phyloP scores from a whole-genome alignment of 1,284 basidiomycete species.

The Boletus calvinii region DNA sequence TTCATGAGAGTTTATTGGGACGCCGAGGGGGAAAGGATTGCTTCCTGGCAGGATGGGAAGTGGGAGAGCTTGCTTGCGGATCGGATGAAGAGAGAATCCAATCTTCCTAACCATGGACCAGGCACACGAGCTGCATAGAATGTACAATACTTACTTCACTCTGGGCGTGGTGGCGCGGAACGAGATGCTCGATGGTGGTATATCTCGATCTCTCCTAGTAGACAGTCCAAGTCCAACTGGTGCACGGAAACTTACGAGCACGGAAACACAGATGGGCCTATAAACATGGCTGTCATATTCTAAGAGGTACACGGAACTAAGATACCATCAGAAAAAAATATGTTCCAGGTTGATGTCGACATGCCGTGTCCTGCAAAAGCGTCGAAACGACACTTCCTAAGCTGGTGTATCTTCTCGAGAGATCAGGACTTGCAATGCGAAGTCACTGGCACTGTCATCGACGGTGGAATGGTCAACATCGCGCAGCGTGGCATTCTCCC shows the following conservation, averaged over 20 bases:
- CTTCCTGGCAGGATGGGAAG: conserved; percentile 22
- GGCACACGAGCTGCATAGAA: background rate
- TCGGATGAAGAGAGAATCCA: conserved; percentile 26
- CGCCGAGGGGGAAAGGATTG: conserved; percentile 28
- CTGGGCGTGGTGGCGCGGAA: background rate
- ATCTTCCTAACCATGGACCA: conserved; percentile 6
- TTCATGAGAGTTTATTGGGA: conserved; percentile 15
- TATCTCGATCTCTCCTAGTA: background rate
- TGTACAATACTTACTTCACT: background rate
- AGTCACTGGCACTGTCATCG: conserved; percentile 52
- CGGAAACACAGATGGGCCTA: background rate
- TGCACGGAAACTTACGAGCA: background rate
- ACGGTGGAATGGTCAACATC: conserved; percentile 40
- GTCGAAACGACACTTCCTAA: conserved; percentile 54
- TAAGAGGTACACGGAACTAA: background rate
- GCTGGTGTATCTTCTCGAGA: conserved; percentile 45
- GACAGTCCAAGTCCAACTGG: too few relatives aligned
- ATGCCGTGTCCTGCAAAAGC: conserved; percentile 44
- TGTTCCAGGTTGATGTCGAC: conserved; percentile 51
- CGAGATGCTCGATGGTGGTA: too few relatives aligned
- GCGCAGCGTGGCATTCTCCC: conserved; percentile 52
- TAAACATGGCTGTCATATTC: background rate
- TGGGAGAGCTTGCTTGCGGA: conserved; percentile 27
- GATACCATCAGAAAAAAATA: conserved; percentile 9
- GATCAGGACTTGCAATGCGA: conserved; percentile 39